These are phyloP conservation scores for Echinosophora koreensis DNA, from an alignment of 306 rosid species.

Conservation along the genomic window DNA sequence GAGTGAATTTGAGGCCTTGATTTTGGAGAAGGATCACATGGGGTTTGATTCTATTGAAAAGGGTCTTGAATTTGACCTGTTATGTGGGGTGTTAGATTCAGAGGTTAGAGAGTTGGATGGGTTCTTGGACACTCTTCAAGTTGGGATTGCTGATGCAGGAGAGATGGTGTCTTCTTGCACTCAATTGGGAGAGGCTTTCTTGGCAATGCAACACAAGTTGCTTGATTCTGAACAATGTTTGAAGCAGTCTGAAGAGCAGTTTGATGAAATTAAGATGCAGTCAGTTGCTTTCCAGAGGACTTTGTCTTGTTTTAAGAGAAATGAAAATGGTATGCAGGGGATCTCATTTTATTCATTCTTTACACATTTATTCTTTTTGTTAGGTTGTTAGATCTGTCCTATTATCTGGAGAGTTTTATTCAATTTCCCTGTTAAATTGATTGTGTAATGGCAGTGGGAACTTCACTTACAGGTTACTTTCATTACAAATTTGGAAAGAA, in stretches of 20 bases:
- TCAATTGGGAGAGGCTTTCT: slow-evolving; percentile 51
- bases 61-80: slow-evolving; percentile 64
- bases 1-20: slow-evolving; percentile 60
- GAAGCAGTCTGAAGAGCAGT: slow-evolving; percentile 64
- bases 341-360: slow-evolving; percentile 35
- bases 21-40: slow-evolving; percentile 47
- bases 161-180: slow-evolving; percentile 51
- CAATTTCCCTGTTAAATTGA: slow-evolving; percentile 29
- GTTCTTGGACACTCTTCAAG: slow-evolving; percentile 55
- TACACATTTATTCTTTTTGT: neutral
- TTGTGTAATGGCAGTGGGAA: neutral
- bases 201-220: slow-evolving; percentile 55
- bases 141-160: slow-evolving; percentile 46
- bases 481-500: neutral
- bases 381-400: slow-evolving; percentile 20
- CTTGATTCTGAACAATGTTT: slow-evolving; percentile 55
- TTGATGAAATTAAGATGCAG: slow-evolving; percentile 65
- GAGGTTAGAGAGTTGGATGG: slow-evolving; percentile 64
- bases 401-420: slow-evolving; percentile 9
- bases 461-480: slow-evolving; percentile 3
- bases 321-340: slow-evolving; percentile 57
- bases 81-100: slow-evolving; percentile 68
- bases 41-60: slow-evolving; percentile 52
- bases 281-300: slow-evolving; percentile 61
- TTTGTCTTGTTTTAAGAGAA: slow-evolving; percentile 47